phyloP scores from a whole-genome alignment of 768 basidiomycete genomes.

The Suillus subalutaceus region DNA sequence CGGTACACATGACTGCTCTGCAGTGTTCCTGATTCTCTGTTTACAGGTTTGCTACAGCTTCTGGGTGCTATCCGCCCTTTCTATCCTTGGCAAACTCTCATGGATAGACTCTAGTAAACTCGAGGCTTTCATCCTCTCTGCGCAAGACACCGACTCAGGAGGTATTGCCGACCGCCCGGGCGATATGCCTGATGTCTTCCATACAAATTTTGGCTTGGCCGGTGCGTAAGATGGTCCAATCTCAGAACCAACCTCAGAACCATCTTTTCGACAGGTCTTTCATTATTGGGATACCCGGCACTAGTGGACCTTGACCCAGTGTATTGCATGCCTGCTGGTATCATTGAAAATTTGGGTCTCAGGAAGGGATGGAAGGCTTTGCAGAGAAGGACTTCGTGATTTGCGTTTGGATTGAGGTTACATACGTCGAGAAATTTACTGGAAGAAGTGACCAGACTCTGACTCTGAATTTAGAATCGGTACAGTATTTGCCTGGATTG shows the following conservation, averaged over 20 bases:
- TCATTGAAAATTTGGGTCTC: constrained; percentile 60
- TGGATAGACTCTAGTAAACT: constrained; percentile 91
- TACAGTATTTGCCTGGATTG: neutral
- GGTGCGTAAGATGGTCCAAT: constrained; percentile 43
- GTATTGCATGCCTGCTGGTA: constrained; percentile 87
- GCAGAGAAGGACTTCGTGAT: constrained; percentile 27
- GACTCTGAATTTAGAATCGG: neutral
- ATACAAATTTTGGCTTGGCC: constrained; percentile 90
- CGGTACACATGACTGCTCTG: neutral
- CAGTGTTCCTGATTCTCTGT: constrained; percentile 1
- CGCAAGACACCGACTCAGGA: constrained; percentile 88
- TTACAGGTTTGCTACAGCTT: constrained; percentile 95
- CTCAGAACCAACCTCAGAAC: neutral
- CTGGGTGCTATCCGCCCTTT: constrained; percentile 90
- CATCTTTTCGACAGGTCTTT: constrained; percentile 60
- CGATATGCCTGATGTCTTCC: constrained; percentile 96
- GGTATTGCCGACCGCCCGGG: constrained; percentile 95
- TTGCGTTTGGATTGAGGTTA: neutral
- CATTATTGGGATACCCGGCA: constrained; percentile 84
- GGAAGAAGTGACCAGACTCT: neutral
- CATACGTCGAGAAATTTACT: neutral
- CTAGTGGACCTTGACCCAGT: constrained; percentile 89
- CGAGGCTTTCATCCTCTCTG: constrained; percentile 79
- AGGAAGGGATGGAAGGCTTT: constrained; percentile 48
- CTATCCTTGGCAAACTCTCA: constrained; percentile 77